A percentile compares a stretch with the other conserved stretches of the same genome.
Evolutionary conservation across 73 alveolate genomes (phyloP).

Genomic region (Urostyla sp.): DNA sequence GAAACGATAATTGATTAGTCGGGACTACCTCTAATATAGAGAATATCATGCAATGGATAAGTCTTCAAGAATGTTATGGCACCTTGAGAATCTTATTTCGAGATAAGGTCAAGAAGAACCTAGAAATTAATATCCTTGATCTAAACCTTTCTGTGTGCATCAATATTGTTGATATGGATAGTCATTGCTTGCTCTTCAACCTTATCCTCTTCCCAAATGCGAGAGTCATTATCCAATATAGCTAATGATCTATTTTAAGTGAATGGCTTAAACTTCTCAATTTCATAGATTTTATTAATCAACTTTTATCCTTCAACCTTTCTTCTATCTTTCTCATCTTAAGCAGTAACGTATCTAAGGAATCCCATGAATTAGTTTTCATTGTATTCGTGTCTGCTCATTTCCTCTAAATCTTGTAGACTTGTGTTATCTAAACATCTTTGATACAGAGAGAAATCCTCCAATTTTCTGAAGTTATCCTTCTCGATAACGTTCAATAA

Average conservation of each 20-base stretch:
- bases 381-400: not conserved
- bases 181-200: not conserved
- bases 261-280: slow-evolving; percentile 26
- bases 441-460: not conserved
- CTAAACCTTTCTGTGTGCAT: not conserved
- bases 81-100: not conserved
- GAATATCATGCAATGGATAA: slow-evolving; percentile 3
- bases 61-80: not conserved
- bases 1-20: not conserved
- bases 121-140: slow-evolving; percentile 14
- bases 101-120: not conserved
- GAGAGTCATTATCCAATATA: slow-evolving; percentile 32
- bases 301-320: slow-evolving; percentile 8
- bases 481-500: slow-evolving; percentile 4
- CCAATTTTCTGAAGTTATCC: slow-evolving; percentile 23
- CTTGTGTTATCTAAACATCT: not conserved
- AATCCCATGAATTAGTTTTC: slow-evolving; percentile 35
- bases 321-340: not conserved
- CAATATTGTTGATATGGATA: not conserved
- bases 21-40: slow-evolving; percentile 15
- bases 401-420: slow-evolving; percentile 5
- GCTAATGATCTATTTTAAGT: slow-evolving; percentile 18
- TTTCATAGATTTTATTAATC: not conserved
- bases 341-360: slow-evolving; percentile 14
- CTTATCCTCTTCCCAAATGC: slow-evolving; percentile 16